phyloP scores from a whole-genome alignment of 2,329 filamentous ascomycete species.

The Verticillium klebahnii region DNA sequence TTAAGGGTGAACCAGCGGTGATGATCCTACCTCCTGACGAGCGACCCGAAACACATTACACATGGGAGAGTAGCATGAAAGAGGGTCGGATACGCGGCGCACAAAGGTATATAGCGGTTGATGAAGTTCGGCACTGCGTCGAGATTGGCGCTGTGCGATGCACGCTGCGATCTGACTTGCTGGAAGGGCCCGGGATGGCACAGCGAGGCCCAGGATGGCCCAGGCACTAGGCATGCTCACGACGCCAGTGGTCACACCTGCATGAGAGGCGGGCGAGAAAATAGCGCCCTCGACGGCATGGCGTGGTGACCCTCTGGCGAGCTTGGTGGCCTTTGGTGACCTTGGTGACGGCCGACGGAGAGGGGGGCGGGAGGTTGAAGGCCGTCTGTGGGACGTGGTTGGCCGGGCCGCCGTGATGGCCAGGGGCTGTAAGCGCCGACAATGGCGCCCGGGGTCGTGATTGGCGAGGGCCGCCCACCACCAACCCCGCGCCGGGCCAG shows the following conservation, averaged over 20 bases:
- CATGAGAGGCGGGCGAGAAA: conserved; percentile 30
- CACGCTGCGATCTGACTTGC: conserved; percentile 39
- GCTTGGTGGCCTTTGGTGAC: background rate
- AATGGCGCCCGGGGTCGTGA: conserved; percentile 13
- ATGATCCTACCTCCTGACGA: conserved; percentile 38
- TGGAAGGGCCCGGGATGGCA: conserved; percentile 14
- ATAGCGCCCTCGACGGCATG: conserved; percentile 28
- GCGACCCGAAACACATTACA: conserved; percentile 47
- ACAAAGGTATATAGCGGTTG: conserved; percentile 53
- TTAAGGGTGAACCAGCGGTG: conserved; percentile 19
- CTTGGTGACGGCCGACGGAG: background rate
- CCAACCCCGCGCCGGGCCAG: conserved; percentile 13
- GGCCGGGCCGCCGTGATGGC: conserved; percentile 27
- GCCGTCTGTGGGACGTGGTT: conserved; percentile 30
- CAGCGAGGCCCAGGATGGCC: background rate
- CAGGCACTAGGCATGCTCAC: conserved; percentile 22
- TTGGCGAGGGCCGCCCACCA: conserved; percentile 16
- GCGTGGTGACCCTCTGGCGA: background rate
- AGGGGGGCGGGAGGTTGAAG: conserved; percentile 16
- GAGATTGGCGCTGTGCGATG: conserved; percentile 33
- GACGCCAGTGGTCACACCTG: conserved; percentile 25
- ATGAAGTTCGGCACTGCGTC: conserved; percentile 42
- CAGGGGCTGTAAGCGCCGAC: conserved; percentile 34
- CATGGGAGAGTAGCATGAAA: conserved; percentile 31
- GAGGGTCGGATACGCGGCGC: conserved; percentile 35